Conservation (phyloP, 805 yeast genomes). For the Wickerhamomyces subpelliculosus region DNA sequence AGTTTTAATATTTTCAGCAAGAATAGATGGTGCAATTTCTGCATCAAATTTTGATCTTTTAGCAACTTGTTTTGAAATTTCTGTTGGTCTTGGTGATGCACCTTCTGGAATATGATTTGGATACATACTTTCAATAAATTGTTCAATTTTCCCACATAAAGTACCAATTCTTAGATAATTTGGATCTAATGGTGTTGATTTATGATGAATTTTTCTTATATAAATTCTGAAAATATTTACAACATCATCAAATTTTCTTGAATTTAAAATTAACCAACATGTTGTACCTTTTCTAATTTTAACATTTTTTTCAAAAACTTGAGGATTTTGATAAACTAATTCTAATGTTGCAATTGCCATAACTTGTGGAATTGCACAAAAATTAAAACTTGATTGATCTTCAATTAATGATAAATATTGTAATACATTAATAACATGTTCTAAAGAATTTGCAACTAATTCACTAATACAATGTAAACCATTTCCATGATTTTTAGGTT, state of each 20-base stretch:
- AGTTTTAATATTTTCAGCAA: constrained; percentile 19
- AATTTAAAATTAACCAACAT: constrained; percentile 61
- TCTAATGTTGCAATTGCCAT: constrained; percentile 97
- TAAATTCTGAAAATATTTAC: constrained; percentile 71
- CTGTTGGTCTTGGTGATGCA: constrained; percentile 33
- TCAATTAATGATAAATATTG: constrained; percentile 66
- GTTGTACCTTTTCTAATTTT: constrained; percentile 91
- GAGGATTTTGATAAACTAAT: constrained; percentile 72
- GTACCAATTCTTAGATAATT: constrained; percentile 79
- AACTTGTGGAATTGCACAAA: constrained; percentile 97
- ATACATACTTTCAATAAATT: constrained; percentile 72
- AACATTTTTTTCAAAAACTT: constrained; percentile 62
- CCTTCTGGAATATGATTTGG: constrained; percentile 58
- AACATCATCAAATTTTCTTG: constrained; percentile 71
- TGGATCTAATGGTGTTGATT: constrained; percentile 76
- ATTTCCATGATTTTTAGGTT: constrained; percentile 35
- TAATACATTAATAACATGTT: constrained; percentile 71
- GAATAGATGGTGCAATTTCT: constrained; percentile 18
- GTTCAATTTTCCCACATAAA: constrained; percentile 83
- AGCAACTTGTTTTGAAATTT: constrained; percentile 30
- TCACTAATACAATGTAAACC: constrained; percentile 79
- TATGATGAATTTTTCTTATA: constrained; percentile 68
- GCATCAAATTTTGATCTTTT: constrained; percentile 38
- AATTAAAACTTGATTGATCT: constrained; percentile 80
- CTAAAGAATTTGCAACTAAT: constrained; percentile 69